Conservation (phyloP, 805 yeast species). For the Zygoascus tannicola region DNA sequence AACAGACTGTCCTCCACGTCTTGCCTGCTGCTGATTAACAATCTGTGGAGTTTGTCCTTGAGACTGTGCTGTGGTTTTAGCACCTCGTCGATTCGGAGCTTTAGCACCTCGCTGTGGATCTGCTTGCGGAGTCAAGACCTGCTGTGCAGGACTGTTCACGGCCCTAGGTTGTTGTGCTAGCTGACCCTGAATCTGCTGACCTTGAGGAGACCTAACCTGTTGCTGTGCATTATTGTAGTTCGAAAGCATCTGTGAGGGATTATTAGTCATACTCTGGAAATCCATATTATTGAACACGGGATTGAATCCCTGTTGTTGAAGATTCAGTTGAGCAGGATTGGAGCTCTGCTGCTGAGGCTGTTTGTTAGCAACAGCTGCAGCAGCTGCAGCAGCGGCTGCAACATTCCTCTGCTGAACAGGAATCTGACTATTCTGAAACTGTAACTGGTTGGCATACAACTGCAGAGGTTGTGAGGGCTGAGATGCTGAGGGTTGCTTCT, state of each 20-base stretch:
- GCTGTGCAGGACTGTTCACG: slow-evolving; percentile 3
- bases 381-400: slow-evolving; percentile 3
- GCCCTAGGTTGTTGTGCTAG: not conserved
- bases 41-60: slow-evolving; percentile 4
- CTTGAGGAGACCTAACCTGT: not conserved
- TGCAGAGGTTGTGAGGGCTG: not conserved
- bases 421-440: slow-evolving; percentile 1
- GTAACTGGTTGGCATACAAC: slow-evolving; percentile 2
- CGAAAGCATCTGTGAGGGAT: not conserved
- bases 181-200: not conserved
- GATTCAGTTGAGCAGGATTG: slow-evolving; percentile 13
- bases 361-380: slow-evolving; percentile 12
- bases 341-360: slow-evolving; percentile 17
- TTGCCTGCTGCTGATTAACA: not conserved
- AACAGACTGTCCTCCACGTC: not conserved
- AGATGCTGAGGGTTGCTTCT: not conserved
- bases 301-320: slow-evolving; percentile 14
- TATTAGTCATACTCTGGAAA: not conserved
- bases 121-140: slow-evolving; percentile 4
- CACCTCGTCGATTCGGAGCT: slow-evolving; percentile 5
- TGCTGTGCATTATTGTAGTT: not conserved
- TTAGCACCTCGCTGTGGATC: slow-evolving; percentile 7
- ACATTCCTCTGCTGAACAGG: slow-evolving; percentile 5
- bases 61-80: slow-evolving; percentile 8
- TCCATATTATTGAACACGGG: not conserved